Evolutionary conservation across 2,329 filamentous ascomycete genomes (phyloP), one percentile per base, ranked within the genome.

Genomic region (Graphium sp.): DNA sequence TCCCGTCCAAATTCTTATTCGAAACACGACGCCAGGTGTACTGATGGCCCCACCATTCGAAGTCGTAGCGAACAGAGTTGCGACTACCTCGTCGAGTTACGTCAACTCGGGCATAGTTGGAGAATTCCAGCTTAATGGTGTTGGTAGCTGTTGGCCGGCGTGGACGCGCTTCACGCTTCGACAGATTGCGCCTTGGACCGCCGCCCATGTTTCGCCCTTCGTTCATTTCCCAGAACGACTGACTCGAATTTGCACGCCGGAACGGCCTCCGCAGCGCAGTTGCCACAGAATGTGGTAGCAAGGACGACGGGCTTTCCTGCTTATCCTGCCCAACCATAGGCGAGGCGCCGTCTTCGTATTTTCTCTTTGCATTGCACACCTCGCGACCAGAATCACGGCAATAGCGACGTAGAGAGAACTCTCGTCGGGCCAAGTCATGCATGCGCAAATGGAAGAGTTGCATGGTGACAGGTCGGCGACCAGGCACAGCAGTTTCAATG

Each of bases 71-170:
- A 53, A 84, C 87, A 24, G 63, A 58, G 39, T 70, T 74, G 28
- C 65, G 57, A 16, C 22, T 22, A 11, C 77, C 77, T 15, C 69
- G 62, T 23, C 81, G 71, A 39, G 68, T 73, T 28, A 98, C 56
- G 38, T 93, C 80, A 22, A 95, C 73, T 41, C 89, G 83, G 3
- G 87, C 87, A 48, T 98, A 98, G 56, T 95, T 98, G 39, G 83
- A 91, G 48, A 94, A 98, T 48, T 95, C 87, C 19, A 98, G 66
- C 52, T 84, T 81, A 48, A 87, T 79, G 20, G 67, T 76, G 49
- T 92, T 83, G 33, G 75, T 80, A 10, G 38, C 34, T 31, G 14
- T 30, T 28, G 11, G 26, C 14, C 18, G 21, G 9, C 24, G 14
- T 18, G 18, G 21, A 10, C 29, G 29, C 29, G 26, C 26, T 4